Base-by-base conservation (phyloP, 306 rosid species). In the Crataegus laevigata region DNA sequence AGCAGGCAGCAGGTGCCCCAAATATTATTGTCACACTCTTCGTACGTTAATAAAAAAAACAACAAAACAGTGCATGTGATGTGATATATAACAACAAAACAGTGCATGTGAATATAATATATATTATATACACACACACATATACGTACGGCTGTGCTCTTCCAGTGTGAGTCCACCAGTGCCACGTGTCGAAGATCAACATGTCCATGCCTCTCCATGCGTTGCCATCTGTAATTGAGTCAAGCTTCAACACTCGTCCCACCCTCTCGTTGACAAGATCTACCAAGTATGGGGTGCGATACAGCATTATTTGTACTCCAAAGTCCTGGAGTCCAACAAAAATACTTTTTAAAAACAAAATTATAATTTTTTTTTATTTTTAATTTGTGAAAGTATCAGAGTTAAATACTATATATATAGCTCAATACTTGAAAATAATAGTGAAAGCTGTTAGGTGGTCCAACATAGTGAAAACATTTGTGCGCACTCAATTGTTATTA, bases 151-250 rank as follows among this genome's bases (percentile, higher is more conserved):
- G 97, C 40, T 91, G 98, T 8, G 96, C 36, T 25, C 38, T 84
- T 58, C 96, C 98, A 0, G 94, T 86, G 83, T 94, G 97, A 82
- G 97, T 87, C 97, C 98, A 94, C 98, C 98, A 94, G 8, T 94
- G 98, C 97, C 98, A 94, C 22, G 93, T 86, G 96, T 94, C 93
- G 79, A 94, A 94, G 73, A 94, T 43, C 43, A 94, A 57, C 10
- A 66, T 73, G 80, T 94, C 94, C 98, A 94, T 89, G 40, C 93
- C 96, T 78, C 80, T 84, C 98, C 97, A 94, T 3, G 87, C 89
- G 8, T 87, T 81, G 62, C 97, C 98, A 3, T 67, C 74, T 68
- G 68, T 86, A 40, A 94, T 94, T 5, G 97, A 91, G 55, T 88
- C 91, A 18, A 94, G 87, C 81, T 91, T 94, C 85, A 94, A 72